Conservation (phyloP, 2,329 filamentous ascomycete species). For the Grosmannia huntii region DNA sequence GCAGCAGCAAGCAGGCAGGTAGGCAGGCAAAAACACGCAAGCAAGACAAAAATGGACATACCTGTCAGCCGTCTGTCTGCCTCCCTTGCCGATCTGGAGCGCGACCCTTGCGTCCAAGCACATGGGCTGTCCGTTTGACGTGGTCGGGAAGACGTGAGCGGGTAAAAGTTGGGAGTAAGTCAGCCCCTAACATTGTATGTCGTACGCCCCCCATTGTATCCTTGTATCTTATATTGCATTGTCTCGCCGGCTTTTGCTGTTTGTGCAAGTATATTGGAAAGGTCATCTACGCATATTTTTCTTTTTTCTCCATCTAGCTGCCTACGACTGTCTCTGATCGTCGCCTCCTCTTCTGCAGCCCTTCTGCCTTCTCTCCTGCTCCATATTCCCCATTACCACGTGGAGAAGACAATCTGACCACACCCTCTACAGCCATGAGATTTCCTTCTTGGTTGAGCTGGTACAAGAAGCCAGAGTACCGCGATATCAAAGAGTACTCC, state of each 20-base stretch:
- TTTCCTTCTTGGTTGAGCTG: constrained; percentile 26
- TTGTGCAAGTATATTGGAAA: not conserved
- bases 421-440: constrained; percentile 11
- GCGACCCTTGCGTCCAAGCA: not conserved
- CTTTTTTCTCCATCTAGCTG: not conserved
- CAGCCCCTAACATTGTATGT: too few species aligned
- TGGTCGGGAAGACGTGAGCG: not conserved
- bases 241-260: too few species aligned
- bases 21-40: not conserved
- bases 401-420: not conserved
- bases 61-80: not conserved
- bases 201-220: too few species aligned
- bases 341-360: not conserved
- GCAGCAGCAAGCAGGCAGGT: not conserved
- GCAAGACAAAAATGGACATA: not conserved
- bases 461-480: constrained; percentile 37
- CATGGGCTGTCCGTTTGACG: not conserved
- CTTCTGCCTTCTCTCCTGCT: not conserved
- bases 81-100: not conserved
- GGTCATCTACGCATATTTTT: not conserved
- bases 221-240: too few species aligned
- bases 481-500: constrained; percentile 33
- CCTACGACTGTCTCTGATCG: not conserved
- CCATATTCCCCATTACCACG: not conserved
- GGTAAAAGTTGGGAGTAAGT: not conserved